Evolutionary conservation across 225 moss, liverwort and hornwort genomes (phyloP).

Genomic region (Asterella californica): DNA sequence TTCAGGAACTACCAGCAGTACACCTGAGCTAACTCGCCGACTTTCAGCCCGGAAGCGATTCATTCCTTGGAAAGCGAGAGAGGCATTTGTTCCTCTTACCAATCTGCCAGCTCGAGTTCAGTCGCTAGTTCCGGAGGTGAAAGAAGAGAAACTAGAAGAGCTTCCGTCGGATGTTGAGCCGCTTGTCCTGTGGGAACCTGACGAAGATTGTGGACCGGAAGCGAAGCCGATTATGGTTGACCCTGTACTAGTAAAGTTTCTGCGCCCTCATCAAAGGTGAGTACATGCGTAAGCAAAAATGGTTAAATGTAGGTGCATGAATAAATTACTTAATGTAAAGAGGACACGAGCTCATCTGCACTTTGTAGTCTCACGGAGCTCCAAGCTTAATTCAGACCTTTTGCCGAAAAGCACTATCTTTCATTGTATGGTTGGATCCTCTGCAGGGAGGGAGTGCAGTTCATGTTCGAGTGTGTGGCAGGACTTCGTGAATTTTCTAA

Average conservation of each 20-base stretch:
- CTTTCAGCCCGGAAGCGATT: conserved; percentile 87
- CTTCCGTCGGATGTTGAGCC: conserved; percentile 88
- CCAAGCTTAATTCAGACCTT: too few species aligned
- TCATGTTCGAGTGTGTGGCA: conserved; percentile 98
- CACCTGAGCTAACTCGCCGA: conserved; percentile 72
- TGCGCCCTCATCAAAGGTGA: conserved; percentile 90
- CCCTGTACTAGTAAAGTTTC: conserved; percentile 69
- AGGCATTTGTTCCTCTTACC: conserved; percentile 59
- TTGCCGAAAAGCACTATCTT: neutral
- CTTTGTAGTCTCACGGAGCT: neutral
- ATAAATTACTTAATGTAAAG: neutral
- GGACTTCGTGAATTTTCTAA: conserved; percentile 81
- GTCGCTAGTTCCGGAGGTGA: conserved; percentile 39
- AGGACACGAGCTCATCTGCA: neutral
- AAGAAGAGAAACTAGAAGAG: conserved; percentile 55
- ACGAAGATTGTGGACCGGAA: conserved; percentile 48
- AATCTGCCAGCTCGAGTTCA: conserved; percentile 49
- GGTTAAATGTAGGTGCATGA: neutral
- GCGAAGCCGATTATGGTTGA: conserved; percentile 69
- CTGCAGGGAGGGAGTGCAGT: conserved; percentile 96
- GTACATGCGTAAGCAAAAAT: neutral
- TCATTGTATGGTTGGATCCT: neutral
- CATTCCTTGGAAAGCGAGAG: conserved; percentile 73
- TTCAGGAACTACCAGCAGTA: conserved; percentile 49
- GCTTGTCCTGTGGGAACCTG: conserved; percentile 84